Base-by-base conservation (phyloP, 2,329 filamentous ascomycete genomes). In the Chrysoporthe puriensis region DNA sequence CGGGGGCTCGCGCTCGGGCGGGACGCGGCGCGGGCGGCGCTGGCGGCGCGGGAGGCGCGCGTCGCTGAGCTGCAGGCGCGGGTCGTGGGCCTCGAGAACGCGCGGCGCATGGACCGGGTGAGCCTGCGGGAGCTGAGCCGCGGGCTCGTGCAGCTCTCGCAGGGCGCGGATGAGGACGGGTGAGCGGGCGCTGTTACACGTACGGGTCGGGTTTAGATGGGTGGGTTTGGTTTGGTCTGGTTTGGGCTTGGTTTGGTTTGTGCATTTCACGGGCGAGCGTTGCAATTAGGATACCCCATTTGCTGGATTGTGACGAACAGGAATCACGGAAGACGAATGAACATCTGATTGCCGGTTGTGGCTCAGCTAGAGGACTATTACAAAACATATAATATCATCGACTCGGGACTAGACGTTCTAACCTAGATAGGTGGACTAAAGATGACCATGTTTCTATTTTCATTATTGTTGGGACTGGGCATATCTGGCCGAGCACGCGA, bases 1-100 rank as follows among this genome's bases (percentile, higher is more conserved):
- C 86, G 85, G 72, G 91, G 91, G 0, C 82, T 91, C 26, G 81
- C 83, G 50, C 85, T 85, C 70, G 90, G 90, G 0, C 82, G 91
- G 2, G 91, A 95, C 69, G 85, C 90, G 7, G 84, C 86, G 3
- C 80, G 91, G n/a, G 76, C 85, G 9, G 85, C 84, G 4, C 74
- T 92, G 44, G 88, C 87, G 74, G 82, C 83, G 4, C 89, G 89
- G 71, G 90, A 95, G 42, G 73, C 73, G n/a, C 76, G 73, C 62
- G 77, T 80, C 54, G 76, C 76, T 4, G 70, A 71, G 63, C 68
- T 85, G 64, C 77, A 82, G 73, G 74, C 74, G 50, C 73, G 75
- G 42, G 72, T 83, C 4, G 73, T 72, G 8, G 76, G 74, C 18
- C 72, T 84, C n/a, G 81, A 84, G 74, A 78, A 78, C 34, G 63